These are phyloP conservation scores for Fraxinus ornus DNA, from an alignment of 305 asterid species.

Conservation along the genomic window DNA sequence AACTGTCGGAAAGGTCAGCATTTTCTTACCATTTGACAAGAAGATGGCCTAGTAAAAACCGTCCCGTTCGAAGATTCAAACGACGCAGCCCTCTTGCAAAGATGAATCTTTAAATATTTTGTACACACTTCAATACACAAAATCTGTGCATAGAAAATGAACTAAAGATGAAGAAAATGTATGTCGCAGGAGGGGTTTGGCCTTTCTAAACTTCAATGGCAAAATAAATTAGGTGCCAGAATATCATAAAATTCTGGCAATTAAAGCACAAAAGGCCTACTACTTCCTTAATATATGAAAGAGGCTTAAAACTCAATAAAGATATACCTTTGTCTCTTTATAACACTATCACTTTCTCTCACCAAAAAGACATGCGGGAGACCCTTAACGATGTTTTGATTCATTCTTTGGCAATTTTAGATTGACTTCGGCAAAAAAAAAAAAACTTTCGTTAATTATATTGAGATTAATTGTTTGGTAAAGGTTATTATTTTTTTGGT, in stretches of 20 bases:
- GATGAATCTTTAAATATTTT: conserved; percentile 16
- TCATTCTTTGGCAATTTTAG: conserved; percentile 21
- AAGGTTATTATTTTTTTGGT: background rate
- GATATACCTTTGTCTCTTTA: conserved; percentile 36
- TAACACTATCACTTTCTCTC: conserved; percentile 31
- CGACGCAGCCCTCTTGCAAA: conserved; percentile 24
- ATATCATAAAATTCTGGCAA: conserved; percentile 19
- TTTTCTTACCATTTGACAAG: conserved; percentile 24
- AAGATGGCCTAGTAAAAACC: conserved; percentile 20
- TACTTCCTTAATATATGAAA: conserved; percentile 12
- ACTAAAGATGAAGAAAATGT: conserved; percentile 17
- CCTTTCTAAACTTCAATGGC: conserved; percentile 34
- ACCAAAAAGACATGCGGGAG: conserved; percentile 24
- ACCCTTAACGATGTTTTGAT: conserved; percentile 20
- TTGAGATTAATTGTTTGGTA: conserved; percentile 13
- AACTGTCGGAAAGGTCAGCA: conserved; percentile 19
- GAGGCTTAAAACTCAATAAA: conserved; percentile 21
- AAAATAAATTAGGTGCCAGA: conserved; percentile 31
- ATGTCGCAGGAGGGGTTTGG: conserved; percentile 28
- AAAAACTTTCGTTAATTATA: background rate
- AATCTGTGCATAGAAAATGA: conserved; percentile 14
- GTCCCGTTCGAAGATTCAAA: conserved; percentile 21
- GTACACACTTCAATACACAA: conserved; percentile 19
- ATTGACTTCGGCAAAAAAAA: background rate
- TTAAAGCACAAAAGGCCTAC: conserved; percentile 21